phyloP scores from a whole-genome alignment of 2,329 filamentous ascomycete genomes.

The Nigrograna mackinnonii region DNA sequence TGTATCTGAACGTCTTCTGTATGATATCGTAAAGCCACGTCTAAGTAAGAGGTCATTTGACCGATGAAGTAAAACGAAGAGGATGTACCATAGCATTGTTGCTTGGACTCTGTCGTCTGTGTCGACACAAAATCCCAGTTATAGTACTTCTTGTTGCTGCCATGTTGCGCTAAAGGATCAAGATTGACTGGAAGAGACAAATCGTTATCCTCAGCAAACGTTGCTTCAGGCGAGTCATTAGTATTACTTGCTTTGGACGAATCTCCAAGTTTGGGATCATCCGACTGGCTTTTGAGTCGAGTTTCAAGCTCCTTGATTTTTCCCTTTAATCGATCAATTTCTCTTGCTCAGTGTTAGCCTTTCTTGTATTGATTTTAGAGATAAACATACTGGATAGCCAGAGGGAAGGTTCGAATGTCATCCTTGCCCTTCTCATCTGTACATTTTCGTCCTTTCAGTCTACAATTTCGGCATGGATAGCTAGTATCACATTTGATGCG shows the following conservation, averaged over 20 bases:
- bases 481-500: constrained; percentile 48
- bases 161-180: constrained; percentile 16
- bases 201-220: not conserved
- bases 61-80: constrained; percentile 52
- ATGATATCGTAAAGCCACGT: constrained; percentile 35
- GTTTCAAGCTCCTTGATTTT: constrained; percentile 36
- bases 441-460: constrained; percentile 39
- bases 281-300: constrained; percentile 29
- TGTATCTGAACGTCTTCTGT: constrained; percentile 22
- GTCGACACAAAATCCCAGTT: constrained; percentile 46
- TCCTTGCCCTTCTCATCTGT: constrained; percentile 29
- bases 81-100: constrained; percentile 50
- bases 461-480: constrained; percentile 46
- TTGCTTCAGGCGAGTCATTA: no score
- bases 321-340: constrained; percentile 43
- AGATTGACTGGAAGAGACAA: constrained; percentile 12
- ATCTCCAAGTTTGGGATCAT: not conserved
- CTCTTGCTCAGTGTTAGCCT: constrained; percentile 20
- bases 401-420: constrained; percentile 20
- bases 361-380: not conserved
- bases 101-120: constrained; percentile 38
- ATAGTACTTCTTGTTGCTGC: constrained; percentile 25
- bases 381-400: constrained; percentile 29
- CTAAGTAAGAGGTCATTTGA: constrained; percentile 45
- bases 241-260: no score